These are phyloP conservation scores for Aureobasidium mangrovei DNA, from an alignment of 2,329 filamentous ascomycete species.

Conservation along the genomic window DNA sequence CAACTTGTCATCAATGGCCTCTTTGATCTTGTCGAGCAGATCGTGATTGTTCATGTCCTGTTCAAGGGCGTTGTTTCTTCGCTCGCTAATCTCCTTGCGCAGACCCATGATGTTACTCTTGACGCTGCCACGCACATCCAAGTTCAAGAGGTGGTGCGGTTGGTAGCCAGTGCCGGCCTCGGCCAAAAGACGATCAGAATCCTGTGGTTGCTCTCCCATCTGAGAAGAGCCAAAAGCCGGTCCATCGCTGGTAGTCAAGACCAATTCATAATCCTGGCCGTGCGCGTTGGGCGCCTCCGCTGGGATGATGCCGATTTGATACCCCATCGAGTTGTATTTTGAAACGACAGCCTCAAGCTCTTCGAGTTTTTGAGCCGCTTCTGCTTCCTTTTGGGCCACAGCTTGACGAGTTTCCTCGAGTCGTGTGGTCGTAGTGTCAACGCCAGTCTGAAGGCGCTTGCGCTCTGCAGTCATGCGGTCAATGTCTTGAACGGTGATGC, in stretches of 20 bases:
- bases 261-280: slow-evolving; percentile 75
- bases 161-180: slow-evolving; percentile 82
- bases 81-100: slow-evolving; percentile 85
- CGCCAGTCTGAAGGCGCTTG: slow-evolving; percentile 81
- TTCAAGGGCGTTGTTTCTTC: slow-evolving; percentile 72
- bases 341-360: slow-evolving; percentile 87
- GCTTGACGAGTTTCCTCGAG: slow-evolving; percentile 79
- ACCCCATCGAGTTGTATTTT: slow-evolving; percentile 86
- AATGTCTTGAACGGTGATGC: slow-evolving; percentile 95
- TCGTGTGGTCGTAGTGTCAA: slow-evolving; percentile 65
- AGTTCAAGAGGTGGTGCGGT: slow-evolving; percentile 77
- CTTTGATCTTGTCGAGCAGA: slow-evolving; percentile 85
- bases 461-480: slow-evolving; percentile 97
- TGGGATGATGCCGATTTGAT: slow-evolving; percentile 87
- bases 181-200: slow-evolving; percentile 69
- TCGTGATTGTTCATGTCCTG: slow-evolving; percentile 93
- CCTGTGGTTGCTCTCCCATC: slow-evolving; percentile 29
- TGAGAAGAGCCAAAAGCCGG: slow-evolving; percentile 59
- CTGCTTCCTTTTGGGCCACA: slow-evolving; percentile 77
- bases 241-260: slow-evolving; percentile 68
- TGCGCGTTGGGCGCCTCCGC: slow-evolving; percentile 76
- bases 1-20: slow-evolving; percentile 92
- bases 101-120: slow-evolving; percentile 70
- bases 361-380: slow-evolving; percentile 77
- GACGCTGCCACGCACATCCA: slow-evolving; percentile 76